Evolutionary conservation across 352 stramenopile species (phyloP).

Genomic region (Pythium scleroteichum): DNA sequence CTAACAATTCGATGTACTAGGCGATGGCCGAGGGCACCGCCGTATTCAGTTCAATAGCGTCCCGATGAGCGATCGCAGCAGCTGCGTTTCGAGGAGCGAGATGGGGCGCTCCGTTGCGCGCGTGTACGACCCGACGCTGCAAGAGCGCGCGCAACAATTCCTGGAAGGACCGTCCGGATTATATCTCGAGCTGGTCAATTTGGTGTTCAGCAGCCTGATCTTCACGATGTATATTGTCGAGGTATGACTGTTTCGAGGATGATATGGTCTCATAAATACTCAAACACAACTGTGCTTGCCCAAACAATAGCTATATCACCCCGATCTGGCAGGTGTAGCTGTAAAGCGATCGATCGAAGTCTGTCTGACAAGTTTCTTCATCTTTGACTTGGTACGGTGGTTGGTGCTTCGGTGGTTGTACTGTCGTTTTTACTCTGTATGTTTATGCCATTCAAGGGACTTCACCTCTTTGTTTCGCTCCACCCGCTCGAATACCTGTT

Average conservation of each 20-base stretch:
- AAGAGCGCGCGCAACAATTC: constrained; percentile 37
- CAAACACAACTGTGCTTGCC: too few relatives aligned
- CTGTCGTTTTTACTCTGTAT: too few relatives aligned
- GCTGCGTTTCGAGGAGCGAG: constrained; percentile 24
- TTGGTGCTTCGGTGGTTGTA: background rate
- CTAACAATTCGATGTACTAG: background rate
- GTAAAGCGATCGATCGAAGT: constrained; percentile 39
- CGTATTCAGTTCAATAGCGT: constrained; percentile 29
- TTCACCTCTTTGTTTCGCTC: constrained; percentile 53
- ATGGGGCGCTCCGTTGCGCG: constrained; percentile 32
- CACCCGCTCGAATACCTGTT: constrained; percentile 48
- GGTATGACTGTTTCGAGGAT: constrained; percentile 29
- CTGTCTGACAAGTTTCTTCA: constrained; percentile 53
- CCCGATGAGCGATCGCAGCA: constrained; percentile 29
- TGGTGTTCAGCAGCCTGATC: constrained; percentile 58
- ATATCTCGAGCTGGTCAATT: constrained; percentile 58
- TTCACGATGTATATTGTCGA: constrained; percentile 63
- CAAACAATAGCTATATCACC: constrained; percentile 62
- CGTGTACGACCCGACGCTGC: constrained; percentile 51
- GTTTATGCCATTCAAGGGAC: constrained; percentile 22
- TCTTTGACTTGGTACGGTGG: constrained; percentile 52
- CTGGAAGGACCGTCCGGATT: constrained; percentile 43
- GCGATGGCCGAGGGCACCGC: constrained; percentile 1
- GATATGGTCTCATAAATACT: too few relatives aligned
- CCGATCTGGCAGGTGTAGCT: constrained; percentile 20